phyloP scores from a whole-genome alignment of 192 early-diverging fungal species.

The Helicostylum pulchrum region DNA sequence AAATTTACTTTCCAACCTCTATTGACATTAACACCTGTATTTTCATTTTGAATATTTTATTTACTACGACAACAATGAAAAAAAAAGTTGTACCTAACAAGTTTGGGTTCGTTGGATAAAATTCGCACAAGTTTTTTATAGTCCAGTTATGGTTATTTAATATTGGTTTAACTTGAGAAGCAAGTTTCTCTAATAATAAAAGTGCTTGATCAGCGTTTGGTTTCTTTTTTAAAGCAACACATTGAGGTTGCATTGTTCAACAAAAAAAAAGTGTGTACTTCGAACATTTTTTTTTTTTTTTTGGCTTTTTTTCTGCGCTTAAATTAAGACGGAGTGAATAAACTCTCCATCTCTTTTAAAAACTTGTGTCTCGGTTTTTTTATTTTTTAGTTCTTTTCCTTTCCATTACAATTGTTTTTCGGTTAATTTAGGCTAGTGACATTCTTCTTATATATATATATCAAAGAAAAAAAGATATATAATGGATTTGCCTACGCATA shows the following conservation, averaged over 20 bases:
- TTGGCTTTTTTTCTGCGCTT: not conserved
- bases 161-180: constrained; percentile 62
- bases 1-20: constrained; percentile 61
- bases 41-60: not conserved
- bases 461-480: no score
- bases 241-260: not conserved
- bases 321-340: not conserved
- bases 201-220: constrained; percentile 35
- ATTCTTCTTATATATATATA: not conserved
- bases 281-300: not conserved
- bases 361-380: constrained; percentile 2
- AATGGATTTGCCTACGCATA: not conserved
- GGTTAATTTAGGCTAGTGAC: not conserved
- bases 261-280: not conserved
- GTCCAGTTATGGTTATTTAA: constrained; percentile 65
- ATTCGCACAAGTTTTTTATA: constrained; percentile 54
- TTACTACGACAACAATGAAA: not conserved
- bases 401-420: not conserved
- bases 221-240: constrained; percentile 12
- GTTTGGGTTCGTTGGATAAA: constrained; percentile 49
- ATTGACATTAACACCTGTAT: constrained; percentile 68
- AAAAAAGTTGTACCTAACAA: constrained; percentile 30
- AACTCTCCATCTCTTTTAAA: not conserved
- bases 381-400: not conserved
- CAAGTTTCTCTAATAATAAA: constrained; percentile 37